Conservation (phyloP, 2,329 filamentous ascomycete species). For the Fusarium clavum region DNA sequence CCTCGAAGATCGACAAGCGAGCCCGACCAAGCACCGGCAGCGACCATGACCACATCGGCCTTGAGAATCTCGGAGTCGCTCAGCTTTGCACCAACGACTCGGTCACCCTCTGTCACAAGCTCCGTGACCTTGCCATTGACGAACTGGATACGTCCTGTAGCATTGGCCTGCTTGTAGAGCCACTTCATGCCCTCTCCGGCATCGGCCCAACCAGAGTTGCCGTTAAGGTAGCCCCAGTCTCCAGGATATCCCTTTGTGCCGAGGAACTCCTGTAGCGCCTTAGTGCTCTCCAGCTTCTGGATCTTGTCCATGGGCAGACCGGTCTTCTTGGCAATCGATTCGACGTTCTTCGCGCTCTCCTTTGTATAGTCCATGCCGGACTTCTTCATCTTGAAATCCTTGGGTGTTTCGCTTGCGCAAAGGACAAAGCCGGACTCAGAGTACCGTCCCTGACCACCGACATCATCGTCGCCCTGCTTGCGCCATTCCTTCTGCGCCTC, state of each 20-base stretch:
- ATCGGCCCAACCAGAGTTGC: slow-evolving; percentile 82
- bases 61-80: slow-evolving; percentile 53
- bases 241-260: slow-evolving; percentile 66
- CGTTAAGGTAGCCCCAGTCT: slow-evolving; percentile 79
- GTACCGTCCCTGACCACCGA: slow-evolving; percentile 75
- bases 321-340: slow-evolving; percentile 57
- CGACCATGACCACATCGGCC: slow-evolving; percentile 81
- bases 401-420: slow-evolving; percentile 62
- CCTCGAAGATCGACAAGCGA: slow-evolving; percentile 81
- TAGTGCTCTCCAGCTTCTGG: slow-evolving; percentile 57
- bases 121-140: slow-evolving; percentile 61
- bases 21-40: slow-evolving; percentile 89
- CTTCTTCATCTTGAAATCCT: slow-evolving; percentile 49
- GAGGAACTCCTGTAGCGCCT: slow-evolving; percentile 59
- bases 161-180: slow-evolving; percentile 66
- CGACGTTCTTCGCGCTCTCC: slow-evolving; percentile 71
- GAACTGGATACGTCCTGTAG: slow-evolving; percentile 67
- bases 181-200: slow-evolving; percentile 77
- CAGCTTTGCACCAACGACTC: slow-evolving; percentile 65
- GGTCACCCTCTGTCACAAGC: slow-evolving; percentile 55
- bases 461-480: slow-evolving; percentile 63
- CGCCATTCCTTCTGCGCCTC: slow-evolving; percentile 78
- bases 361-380: slow-evolving; percentile 69
- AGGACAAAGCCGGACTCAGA: slow-evolving; percentile 76
- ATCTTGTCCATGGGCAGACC: slow-evolving; percentile 55